Evolutionary conservation across 2,329 filamentous ascomycete genomes (phyloP), one percentile per base, ranked within the genome.

Genomic region (Lasiodiplodia hormozganensis): DNA sequence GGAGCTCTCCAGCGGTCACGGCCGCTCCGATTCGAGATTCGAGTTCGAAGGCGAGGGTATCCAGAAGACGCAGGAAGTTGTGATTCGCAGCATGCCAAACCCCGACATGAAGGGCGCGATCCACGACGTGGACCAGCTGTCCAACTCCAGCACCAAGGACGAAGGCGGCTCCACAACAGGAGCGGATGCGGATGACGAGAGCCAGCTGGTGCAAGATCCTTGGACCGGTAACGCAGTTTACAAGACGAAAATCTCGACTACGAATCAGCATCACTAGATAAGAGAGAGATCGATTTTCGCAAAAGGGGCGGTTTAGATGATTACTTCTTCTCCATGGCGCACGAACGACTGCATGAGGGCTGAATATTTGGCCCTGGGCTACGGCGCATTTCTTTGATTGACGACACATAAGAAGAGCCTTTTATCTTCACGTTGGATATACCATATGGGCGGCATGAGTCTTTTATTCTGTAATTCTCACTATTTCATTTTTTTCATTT

Each of bases 81-180:
- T 40, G 34, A 28, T 67, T 31, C 52, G 52, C 38, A 57, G 52
- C 38, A 23, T 57, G 28, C 52, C 53, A 3, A 67, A 67, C 31
- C 65, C 65, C 14, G 65, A 67, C 21, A 49, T 67, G 52, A 65
- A 56, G 36, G 16, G 31, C 34, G 34, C 62, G 11, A 18, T 65
- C 21, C 43, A 64, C 6, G 62, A 65, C 34, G 49, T 56, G 5
- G 62, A 65, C 16, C 34, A 40, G 8, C 38, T 65, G 4, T 65
- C 62, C 12, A 65, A 65, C 18, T 65, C 62, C 34, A 65, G 62
- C 62, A 65, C 62, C 14, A 65, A 65, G 51, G 62, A 65, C 49
- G 62, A 65, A 21, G 25, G 43, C 11, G 47, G 34, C 51, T 54
- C 51, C 4, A 65, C 62, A 11, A 52, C 36, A 11, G 60, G 60